These are phyloP conservation scores for Malus hybrid DNA, from an alignment of 331 rosid genomes.

Conservation along the genomic window DNA sequence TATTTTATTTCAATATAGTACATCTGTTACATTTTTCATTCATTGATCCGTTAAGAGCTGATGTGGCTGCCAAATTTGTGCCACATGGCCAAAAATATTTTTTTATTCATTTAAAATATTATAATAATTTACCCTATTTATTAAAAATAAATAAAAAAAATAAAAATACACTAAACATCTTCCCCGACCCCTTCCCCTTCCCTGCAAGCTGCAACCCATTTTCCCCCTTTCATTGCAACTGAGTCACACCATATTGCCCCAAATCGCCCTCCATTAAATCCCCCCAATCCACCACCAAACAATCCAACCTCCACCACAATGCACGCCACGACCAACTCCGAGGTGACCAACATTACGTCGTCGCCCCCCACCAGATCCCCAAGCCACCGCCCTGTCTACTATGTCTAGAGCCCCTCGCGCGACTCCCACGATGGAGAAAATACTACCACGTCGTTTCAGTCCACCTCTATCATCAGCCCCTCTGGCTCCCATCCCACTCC, in stretches of 20 bases:
- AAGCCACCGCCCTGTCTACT: conserved; percentile 66
- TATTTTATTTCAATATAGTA: no score
- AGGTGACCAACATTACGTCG: conserved; percentile 74
- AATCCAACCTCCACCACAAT: conserved; percentile 13
- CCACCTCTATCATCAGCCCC: conserved; percentile 82
- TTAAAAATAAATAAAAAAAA: no score
- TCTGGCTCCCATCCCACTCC: conserved; percentile 87
- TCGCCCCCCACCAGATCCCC: conserved; percentile 84
- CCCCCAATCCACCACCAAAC: background rate
- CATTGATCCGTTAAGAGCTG: no score
- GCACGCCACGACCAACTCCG: conserved; percentile 97
- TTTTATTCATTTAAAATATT: no score
- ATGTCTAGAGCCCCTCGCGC: conserved; percentile 85
- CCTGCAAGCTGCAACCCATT: no score
- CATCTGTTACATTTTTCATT: no score
- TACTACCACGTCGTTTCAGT: conserved; percentile 82
- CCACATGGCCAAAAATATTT: no score
- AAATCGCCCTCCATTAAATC: background rate
- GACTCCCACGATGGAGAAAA: conserved; percentile 99
- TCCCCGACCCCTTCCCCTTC: background rate
- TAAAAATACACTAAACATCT: background rate
- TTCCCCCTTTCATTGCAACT: background rate
- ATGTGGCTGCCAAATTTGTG: no score
- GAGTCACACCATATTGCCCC: no score
- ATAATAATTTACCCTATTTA: no score